Evolutionary conservation across 2,329 filamentous ascomycete species (phyloP), one percentile per base, ranked within the genome.

Genomic region (Diaporthe longicolla): DNA sequence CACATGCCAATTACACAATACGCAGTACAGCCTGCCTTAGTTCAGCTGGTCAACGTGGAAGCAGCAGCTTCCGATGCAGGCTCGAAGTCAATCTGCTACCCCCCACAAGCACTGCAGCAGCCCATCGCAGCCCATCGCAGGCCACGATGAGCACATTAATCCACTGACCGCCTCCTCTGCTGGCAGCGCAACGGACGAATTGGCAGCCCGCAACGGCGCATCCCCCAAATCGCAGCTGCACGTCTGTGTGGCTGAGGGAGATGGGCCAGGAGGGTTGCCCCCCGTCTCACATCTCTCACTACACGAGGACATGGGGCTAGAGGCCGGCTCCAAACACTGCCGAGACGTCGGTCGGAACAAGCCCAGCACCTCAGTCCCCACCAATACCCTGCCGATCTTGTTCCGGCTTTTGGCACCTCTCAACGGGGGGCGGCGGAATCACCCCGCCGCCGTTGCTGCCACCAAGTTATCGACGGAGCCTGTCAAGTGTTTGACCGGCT

Each of bases 41-140:
- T 24, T 6, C 19, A 11, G 45, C 61, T 37, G 43, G 29, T 58
- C 68, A 37, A 48, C 55, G 35, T 63, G 70, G 71, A 57, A 70
- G 26, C 57, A 59, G 50, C 13, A 58, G 54, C 71, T 54, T 73
- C 71, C 73, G 73, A 70, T 73, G 73, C 66, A 66, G 19, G 37
- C 43, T 58, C 9, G 52, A 55, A 69, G 43, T 43, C 54, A 66
- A 59, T 69, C 54, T 58, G 11, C 32, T 6, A 52, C 66, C 35
- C 13, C 15, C 3, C 57, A 8, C n/a, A 45, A 45, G 40, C 40
- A 37, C 40, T 50, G 19, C 40, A 65, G 54, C 24, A 24, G 45
- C 13, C n/a, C 66, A 58, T 45, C 13, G 13, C 40, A 17, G 40
- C 40, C 40, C 66, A 58, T 45, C 13, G 13, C 40, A 17, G 40